phyloP scores from a whole-genome alignment of 768 basidiomycete genomes.

The Psilocybe tampanensis region DNA sequence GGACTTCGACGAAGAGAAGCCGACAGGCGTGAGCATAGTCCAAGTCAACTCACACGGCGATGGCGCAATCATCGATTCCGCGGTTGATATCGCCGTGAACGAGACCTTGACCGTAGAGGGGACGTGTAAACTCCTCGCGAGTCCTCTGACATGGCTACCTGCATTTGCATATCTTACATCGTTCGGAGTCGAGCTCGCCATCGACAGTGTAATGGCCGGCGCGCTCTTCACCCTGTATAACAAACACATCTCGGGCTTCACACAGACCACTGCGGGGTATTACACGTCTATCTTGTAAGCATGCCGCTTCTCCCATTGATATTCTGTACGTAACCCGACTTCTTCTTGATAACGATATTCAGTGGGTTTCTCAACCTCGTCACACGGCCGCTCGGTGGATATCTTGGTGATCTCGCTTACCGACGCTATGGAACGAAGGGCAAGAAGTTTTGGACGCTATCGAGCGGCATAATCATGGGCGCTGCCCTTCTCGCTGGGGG shows the following conservation, averaged over 20 bases:
- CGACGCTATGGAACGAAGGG: constrained; percentile 40
- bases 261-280: constrained; percentile 56
- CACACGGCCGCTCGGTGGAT: constrained; percentile 52
- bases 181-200: constrained; percentile 59
- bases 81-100: constrained; percentile 47
- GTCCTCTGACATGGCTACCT: constrained; percentile 57
- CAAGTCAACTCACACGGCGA: constrained; percentile 10
- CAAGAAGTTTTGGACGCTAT: constrained; percentile 51
- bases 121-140: constrained; percentile 34
- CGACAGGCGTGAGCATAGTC: constrained; percentile 21
- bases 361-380: constrained; percentile 53
- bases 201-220: constrained; percentile 55
- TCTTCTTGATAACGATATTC: constrained; percentile 21
- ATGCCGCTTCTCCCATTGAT: constrained; percentile 1
- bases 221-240: constrained; percentile 42
- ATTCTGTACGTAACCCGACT: neutral
- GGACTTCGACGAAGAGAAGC: constrained; percentile 30
- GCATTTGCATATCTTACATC: constrained; percentile 54
- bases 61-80: constrained; percentile 24
- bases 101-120: constrained; percentile 39
- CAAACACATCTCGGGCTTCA: constrained; percentile 36
- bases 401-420: constrained; percentile 48
- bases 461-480: constrained; percentile 47
- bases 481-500: constrained; percentile 46
- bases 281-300: constrained; percentile 33